These are phyloP conservation scores for Gonium pectorale DNA, from an alignment of 139 green algal genomes.

Conservation along the genomic window DNA sequence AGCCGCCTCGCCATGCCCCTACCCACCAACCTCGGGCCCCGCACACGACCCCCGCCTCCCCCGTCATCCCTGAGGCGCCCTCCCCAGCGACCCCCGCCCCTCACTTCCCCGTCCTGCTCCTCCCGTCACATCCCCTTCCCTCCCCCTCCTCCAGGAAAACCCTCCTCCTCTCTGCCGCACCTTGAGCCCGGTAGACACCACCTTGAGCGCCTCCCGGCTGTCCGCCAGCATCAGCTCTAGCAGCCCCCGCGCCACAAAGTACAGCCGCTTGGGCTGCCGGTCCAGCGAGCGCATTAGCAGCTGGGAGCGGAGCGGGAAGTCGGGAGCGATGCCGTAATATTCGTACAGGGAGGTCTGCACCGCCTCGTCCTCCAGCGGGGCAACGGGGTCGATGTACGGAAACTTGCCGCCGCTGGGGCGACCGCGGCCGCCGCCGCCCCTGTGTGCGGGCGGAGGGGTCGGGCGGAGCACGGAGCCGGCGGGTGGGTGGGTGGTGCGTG, in stretches of 20 bases:
- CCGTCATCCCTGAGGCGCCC: no score
- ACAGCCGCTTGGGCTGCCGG: slow-evolving; percentile 75
- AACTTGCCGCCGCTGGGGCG: slow-evolving; percentile 45
- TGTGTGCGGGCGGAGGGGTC: no score
- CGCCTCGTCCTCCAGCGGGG: slow-evolving; percentile 58
- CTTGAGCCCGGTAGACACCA: slow-evolving; percentile 88
- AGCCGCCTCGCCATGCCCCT: no score
- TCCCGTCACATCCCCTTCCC: no score
- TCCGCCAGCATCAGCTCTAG: slow-evolving; percentile 81
- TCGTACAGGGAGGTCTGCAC: slow-evolving; percentile 53
- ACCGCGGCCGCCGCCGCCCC: slow-evolving; percentile 55
- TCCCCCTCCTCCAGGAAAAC: background rate
- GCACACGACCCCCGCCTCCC: no score
- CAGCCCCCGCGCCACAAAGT: slow-evolving; percentile 63
- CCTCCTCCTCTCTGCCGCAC: slow-evolving; percentile 30
- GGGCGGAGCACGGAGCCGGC: no score
- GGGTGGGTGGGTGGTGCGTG: no score
- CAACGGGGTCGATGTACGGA: slow-evolving; percentile 61
- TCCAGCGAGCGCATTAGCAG: slow-evolving; percentile 74
- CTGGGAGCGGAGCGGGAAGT: slow-evolving; percentile 69
- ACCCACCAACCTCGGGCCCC: no score
- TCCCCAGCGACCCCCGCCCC: background rate
- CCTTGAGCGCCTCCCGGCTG: slow-evolving; percentile 77
- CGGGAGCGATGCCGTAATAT: slow-evolving; percentile 81
- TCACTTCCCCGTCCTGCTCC: background rate